These are phyloP conservation scores for Fraxinus pennsylvanica DNA, from an alignment of 257 asterid species.

Conservation along the genomic window DNA sequence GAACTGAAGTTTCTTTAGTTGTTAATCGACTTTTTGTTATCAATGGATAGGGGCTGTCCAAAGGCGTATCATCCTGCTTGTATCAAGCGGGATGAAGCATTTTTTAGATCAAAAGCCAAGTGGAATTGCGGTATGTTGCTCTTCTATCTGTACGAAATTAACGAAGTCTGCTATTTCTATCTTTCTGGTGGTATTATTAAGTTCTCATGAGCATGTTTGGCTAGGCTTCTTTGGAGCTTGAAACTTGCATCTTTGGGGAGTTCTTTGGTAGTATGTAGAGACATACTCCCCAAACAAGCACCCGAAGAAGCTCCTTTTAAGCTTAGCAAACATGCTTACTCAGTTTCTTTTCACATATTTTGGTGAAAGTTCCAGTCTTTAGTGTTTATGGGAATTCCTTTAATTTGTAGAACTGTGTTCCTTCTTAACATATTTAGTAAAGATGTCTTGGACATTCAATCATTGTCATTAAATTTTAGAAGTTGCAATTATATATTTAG, in stretches of 20 bases:
- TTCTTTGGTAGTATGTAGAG: not conserved
- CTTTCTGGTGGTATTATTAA: not conserved
- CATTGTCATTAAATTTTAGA: not conserved
- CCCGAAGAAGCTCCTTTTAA: not conserved
- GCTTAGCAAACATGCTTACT: not conserved
- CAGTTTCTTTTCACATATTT: not conserved
- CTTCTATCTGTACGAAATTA: not conserved
- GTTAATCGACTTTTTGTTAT: constrained; percentile 20
- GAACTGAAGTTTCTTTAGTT: constrained; percentile 9
- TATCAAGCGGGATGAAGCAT: constrained; percentile 89
- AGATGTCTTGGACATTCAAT: constrained; percentile 11
- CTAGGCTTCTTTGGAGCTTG: not conserved
- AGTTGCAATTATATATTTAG: constrained; percentile 16
- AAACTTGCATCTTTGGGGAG: not conserved
- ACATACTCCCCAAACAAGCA: not conserved
- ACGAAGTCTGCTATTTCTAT: not conserved
- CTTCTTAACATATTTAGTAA: not conserved
- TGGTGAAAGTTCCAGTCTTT: constrained; percentile 4
- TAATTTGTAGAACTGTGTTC: constrained; percentile 12
- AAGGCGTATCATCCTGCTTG: constrained; percentile 98
- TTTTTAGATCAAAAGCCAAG: constrained; percentile 76
- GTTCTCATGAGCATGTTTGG: not conserved
- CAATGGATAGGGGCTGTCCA: constrained; percentile 83
- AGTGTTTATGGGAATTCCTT: constrained; percentile 1
- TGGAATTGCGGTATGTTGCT: constrained; percentile 77